Evolutionary conservation across 805 yeast genomes (phyloP).

Genomic region (Candida bentonensis): DNA sequence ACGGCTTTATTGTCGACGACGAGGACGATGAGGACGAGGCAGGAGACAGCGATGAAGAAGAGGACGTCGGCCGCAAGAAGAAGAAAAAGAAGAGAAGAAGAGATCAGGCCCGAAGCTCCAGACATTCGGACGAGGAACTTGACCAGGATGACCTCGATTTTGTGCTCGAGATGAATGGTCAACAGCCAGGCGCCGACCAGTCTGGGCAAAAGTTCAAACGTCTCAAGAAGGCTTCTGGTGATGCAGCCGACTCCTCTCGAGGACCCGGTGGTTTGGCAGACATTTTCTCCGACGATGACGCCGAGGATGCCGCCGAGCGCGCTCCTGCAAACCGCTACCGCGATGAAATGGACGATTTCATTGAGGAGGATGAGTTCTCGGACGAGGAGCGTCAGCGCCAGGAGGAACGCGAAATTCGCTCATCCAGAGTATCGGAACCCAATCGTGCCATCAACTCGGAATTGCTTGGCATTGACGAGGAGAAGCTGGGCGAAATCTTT

Average conservation of each 20-base stretch:
- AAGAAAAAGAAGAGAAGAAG: constrained; percentile 15
- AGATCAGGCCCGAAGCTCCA: constrained; percentile 4
- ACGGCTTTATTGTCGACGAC: constrained; percentile 90
- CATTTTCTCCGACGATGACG: constrained; percentile 53
- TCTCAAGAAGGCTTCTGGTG: constrained; percentile 57
- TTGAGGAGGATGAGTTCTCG: constrained; percentile 91
- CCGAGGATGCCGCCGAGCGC: constrained; percentile 24
- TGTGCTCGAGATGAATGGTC: constrained; percentile 77
- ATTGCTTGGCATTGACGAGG: constrained; percentile 55
- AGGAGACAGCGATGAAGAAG: constrained; percentile 21
- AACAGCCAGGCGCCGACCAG: constrained; percentile 20
- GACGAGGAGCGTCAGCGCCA: constrained; percentile 62
- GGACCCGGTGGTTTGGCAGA: constrained; percentile 38
- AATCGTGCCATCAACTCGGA: constrained; percentile 17
- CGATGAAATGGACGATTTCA: constrained; percentile 92
- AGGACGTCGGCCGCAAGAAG: constrained; percentile 8
- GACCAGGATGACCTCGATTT: constrained; percentile 95
- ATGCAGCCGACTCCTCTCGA: constrained; percentile 11
- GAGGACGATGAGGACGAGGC: constrained; percentile 59
- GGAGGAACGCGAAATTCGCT: constrained; percentile 35
- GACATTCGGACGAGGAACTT: constrained; percentile 28
- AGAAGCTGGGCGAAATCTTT: constrained; percentile 79
- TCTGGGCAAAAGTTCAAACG: constrained; percentile 54
- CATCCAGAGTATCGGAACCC: constrained; percentile 8
- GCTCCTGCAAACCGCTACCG: constrained; percentile 24